phyloP scores from a whole-genome alignment of 768 basidiomycete genomes.

The Mycena metata region DNA sequence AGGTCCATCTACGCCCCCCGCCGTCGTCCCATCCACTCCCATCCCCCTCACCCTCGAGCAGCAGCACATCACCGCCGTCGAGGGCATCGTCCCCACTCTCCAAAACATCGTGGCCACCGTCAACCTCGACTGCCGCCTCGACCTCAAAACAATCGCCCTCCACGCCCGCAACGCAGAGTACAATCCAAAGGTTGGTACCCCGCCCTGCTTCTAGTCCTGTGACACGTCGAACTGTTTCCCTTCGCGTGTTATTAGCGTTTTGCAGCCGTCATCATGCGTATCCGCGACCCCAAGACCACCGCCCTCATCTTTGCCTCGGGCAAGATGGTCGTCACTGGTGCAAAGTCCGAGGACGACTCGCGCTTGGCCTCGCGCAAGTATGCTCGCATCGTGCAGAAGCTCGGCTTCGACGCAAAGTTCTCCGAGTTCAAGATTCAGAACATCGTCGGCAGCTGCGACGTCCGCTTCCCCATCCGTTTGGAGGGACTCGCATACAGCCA shows the following conservation, averaged over 20 bases:
- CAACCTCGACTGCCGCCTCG: slow-evolving; percentile 95
- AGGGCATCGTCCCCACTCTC: slow-evolving; percentile 98
- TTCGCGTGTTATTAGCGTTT: slow-evolving; percentile 86
- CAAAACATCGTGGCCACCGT: slow-evolving; percentile 99
- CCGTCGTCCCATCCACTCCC: slow-evolving; percentile 73
- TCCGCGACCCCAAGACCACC: slow-evolving; percentile 99
- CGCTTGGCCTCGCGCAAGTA: slow-evolving; percentile 98
- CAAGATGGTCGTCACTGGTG: slow-evolving; percentile 99
- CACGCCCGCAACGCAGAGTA: slow-evolving; percentile 99
- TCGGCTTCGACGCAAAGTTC: slow-evolving; percentile 99
- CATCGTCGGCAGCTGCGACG: slow-evolving; percentile 73
- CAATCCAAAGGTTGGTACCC: slow-evolving; percentile 94
- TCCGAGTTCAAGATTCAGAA: slow-evolving; percentile 99
- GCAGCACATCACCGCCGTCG: slow-evolving; percentile 95
- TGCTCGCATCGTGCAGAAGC: slow-evolving; percentile 98
- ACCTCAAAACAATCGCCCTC: slow-evolving; percentile 97
- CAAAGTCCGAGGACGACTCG: slow-evolving; percentile 98
- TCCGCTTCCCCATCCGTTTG: slow-evolving; percentile 93
- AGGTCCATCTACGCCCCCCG: slow-evolving; percentile 67
- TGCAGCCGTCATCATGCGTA: slow-evolving; percentile 99
- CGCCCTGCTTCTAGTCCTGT: slow-evolving; percentile 55
- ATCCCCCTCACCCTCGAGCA: slow-evolving; percentile 87
- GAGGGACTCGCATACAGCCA: slow-evolving; percentile 98
- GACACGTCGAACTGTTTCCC: slow-evolving; percentile 71
- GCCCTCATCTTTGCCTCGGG: slow-evolving; percentile 99